Base-by-base conservation (phyloP, 345 rosid species). In the Conringia planisiliqua region DNA sequence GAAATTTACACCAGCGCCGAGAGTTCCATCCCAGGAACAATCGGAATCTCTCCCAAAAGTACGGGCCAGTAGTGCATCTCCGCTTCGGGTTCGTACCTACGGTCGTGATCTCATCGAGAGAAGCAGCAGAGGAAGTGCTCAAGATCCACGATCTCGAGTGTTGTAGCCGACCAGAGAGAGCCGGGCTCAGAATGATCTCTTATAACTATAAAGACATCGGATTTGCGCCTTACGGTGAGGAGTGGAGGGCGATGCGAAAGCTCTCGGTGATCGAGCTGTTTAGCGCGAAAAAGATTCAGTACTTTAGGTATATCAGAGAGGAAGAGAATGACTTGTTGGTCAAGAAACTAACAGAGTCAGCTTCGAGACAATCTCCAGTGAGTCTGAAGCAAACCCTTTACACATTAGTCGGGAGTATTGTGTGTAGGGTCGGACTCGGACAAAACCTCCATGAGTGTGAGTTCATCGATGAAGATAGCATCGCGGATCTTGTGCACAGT, bases 401-500 rank as follows among this genome's bases (percentile, higher is more conserved):
- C 30, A 20, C 14, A 10, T 13, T 50, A 4, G 29, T 11, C 14
- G 56, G 30, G 12, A 61, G 68, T 71, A 71, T 51, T 5, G 27
- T 71, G 4, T 71, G 35, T 39, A 62, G 40, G 24, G 12, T 39
- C 3, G 60, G 20, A 9, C 62, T 35, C 0, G 68, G 75, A 14
- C 55, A 60, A 24, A 66, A 72, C 57, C 76, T 79, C 18, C 70
- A 59, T 4, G 14, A 62, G 26, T 47, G 74, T 4, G 42, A 42
- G 52, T 43, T 40, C 46, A 30, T 64, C 3, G 33, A 72, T 32
- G 65, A 72, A 12, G 50, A 59, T 1, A 27, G 9, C 6, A 17
- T 64, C 18, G 13, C 9, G 5, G 72, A 77, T 11, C 55, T 77
- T 32, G 35, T 32, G 8, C 35, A 32, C n/a, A 63, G 8, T 44